These are phyloP conservation scores for Fraxinus americana DNA, from an alignment of 257 asterid genomes.

Conservation along the genomic window DNA sequence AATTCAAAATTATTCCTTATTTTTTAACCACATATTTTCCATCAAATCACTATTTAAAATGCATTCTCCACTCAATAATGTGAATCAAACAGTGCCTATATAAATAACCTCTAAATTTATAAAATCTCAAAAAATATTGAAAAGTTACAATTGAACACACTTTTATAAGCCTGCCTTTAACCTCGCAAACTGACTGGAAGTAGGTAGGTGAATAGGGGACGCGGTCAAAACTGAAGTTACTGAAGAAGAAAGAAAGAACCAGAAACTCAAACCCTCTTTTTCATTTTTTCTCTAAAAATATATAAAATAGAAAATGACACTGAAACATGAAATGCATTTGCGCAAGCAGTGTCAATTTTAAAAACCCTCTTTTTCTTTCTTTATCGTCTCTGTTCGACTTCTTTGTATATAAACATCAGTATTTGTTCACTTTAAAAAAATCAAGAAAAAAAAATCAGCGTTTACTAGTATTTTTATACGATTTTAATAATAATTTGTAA, in stretches of 20 bases:
- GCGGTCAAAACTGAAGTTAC: neutral
- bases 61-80: too few relatives aligned
- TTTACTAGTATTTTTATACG: neutral
- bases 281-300: too few relatives aligned
- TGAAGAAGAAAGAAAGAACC: neutral
- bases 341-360: neutral
- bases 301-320: too few relatives aligned
- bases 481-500: neutral
- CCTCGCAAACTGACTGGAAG: neutral
- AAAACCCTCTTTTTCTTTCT: slow-evolving; percentile 5
- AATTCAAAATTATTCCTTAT: too few relatives aligned
- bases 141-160: too few relatives aligned
- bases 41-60: too few relatives aligned
- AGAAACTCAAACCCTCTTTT: too few relatives aligned
- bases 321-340: neutral
- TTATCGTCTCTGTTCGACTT: slow-evolving; percentile 18
- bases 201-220: neutral
- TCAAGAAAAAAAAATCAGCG: neutral
- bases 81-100: too few relatives aligned
- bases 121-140: too few relatives aligned
- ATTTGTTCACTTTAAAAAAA: neutral
- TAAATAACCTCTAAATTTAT: too few relatives aligned
- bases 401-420: slow-evolving; percentile 24
- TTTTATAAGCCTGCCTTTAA: neutral
- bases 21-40: too few relatives aligned